Base-by-base conservation (phyloP, 73 alveolate species). In the Breviolum minutum region DNA sequence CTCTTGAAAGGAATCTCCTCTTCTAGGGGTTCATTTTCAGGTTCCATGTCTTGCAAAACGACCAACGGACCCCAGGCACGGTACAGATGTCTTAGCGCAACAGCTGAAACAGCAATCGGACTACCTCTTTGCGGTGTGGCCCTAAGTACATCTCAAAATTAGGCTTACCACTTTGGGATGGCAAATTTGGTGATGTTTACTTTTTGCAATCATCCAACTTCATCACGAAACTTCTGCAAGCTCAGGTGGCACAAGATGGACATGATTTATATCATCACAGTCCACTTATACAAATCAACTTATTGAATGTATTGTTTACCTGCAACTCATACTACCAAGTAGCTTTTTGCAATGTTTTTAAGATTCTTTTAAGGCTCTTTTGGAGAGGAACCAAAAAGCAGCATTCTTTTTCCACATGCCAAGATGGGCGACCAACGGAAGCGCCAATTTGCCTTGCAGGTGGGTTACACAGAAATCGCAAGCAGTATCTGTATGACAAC, bases 351-450 rank as follows among this genome's bases (percentile, higher is more conserved):
- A 3, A 40, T 40, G 54, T 68, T 68, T 68, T 68, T 68, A 1
- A 2, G 61, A 12, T 26, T 26, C 48, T 17, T 76, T 26, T 61
- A n/a, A 2, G 70, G 48, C 62, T 30, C 94, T 27, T 40, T 40
- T 40, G 54, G 54, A 40, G 54, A 40, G 54, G 5, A 40, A 40
- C 54, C 54, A 40, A 40, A 40, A 40, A 3, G 54, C 5, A 40
- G 0, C 54, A 40, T 0, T 40, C 54, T 40, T 40, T 40, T 40
- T 3, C 54, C 54, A 40, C 54, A 40, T 40, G 0, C 54, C 54
- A 32, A 92, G 98, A 92, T 92, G 98, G 98, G 98, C n/a, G 98
- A 92, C 74, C 98, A 92, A 40, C 98, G 98, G 48, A 92, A 92
- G 66, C 89, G 98, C 12, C 98, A 92, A 61, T 92, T 71, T 74